These are phyloP conservation scores for Schizosaccharomyces cryophilus DNA, from an alignment of 805 yeast species.

Conservation along the genomic window DNA sequence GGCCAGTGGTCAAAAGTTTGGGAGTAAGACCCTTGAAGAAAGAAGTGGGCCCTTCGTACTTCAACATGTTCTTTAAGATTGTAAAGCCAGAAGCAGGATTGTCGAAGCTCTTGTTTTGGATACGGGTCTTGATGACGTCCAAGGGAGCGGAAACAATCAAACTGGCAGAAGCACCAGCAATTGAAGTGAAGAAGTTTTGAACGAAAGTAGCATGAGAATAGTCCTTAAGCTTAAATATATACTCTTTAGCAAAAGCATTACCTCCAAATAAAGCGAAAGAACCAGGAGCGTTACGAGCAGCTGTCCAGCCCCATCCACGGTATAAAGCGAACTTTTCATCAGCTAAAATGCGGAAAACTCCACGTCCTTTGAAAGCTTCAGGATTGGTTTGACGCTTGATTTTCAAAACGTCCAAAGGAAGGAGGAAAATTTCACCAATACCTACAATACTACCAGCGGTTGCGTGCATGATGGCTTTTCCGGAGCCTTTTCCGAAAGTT, in stretches of 20 bases:
- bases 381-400: constrained; percentile 99
- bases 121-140: constrained; percentile 94
- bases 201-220: constrained; percentile 81
- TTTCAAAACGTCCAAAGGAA: constrained; percentile 89
- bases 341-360: constrained; percentile 55
- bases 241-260: constrained; percentile 95
- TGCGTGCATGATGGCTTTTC: constrained; percentile 91
- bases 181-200: constrained; percentile 84
- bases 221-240: constrained; percentile 63
- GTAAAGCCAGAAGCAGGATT: constrained; percentile 85
- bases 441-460: constrained; percentile 90
- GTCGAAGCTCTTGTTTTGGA: constrained; percentile 87
- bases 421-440: constrained; percentile 84
- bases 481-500: constrained; percentile 74
- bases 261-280: constrained; percentile 95
- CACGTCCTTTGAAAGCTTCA: constrained; percentile 97
- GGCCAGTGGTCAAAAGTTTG: constrained; percentile 89
- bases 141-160: constrained; percentile 91
- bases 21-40: constrained; percentile 96
- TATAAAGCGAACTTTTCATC: constrained; percentile 89
- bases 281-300: constrained; percentile 98
- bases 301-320: constrained; percentile 99
- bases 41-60: constrained; percentile 50
- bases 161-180: constrained; percentile 90
- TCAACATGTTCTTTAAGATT: constrained; percentile 76